Evolutionary conservation across 805 yeast genomes (phyloP), one percentile per base, ranked within the genome.

Genomic region (Blastobotrys terrestris): DNA sequence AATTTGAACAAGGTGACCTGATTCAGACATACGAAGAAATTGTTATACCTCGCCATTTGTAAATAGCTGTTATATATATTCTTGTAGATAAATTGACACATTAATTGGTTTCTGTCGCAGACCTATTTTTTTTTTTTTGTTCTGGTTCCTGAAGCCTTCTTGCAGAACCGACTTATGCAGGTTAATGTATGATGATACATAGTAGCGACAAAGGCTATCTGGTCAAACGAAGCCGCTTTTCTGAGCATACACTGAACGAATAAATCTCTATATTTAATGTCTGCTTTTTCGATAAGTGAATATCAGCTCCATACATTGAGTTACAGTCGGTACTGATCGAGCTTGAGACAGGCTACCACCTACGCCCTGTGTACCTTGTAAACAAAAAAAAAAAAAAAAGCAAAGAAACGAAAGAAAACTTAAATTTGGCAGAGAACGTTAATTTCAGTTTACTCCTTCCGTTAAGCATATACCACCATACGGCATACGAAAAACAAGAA

Each of bases 11-110:
- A 16, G 97, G 95, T 15, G 98, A 94, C 69, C 62, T 73, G 2
- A 74, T 94, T 21, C 84, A 87, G 63, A 84, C 82, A 1, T 81
- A 77, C 58, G 96, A 90, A 67, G 86, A 83, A 58, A 72, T 80
- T 7, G 72, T 72, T 50, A 72, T 82, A 16, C 77, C 81, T 54
- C 75, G 86, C 62, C 80, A 75, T 62, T 53, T 62, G 51, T 62
- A 61, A 50, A 55, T 53, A 51, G 35, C n/a, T n/a, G n/a, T n/a
- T n/a, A 26, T 26, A 6, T 11, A 26, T 26, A 26, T 26, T 26
- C 35, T 26, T 26, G 35, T 26, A 26, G 11, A 26, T 26, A 26
- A 26, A 26, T 26, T 20, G 21, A 26, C 35, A 26, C 35, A 26
- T 26, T 26, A 26, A 26, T 26, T 26, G 35, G 11, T 26, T 26